Percentiles rank a stretch among this genome's conserved stretches.
These are phyloP conservation scores for Gossypium turneri DNA, from an alignment of 345 rosid species.

Conservation along the genomic window DNA sequence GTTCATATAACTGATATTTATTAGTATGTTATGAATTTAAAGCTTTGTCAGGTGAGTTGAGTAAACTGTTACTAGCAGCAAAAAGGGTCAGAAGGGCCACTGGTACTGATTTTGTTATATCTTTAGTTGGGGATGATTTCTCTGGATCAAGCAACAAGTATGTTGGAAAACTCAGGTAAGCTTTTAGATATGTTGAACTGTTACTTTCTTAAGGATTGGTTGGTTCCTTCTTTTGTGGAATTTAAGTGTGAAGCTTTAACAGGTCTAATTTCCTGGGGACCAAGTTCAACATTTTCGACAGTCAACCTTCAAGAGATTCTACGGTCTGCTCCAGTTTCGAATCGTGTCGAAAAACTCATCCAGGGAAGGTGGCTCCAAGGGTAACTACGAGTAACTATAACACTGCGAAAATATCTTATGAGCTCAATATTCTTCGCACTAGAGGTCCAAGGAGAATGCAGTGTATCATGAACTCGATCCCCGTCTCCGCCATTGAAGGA, in stretches of 20 bases:
- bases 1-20: background rate
- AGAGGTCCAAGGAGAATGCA: slow-evolving; percentile 95
- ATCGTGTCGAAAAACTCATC: slow-evolving; percentile 30
- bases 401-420: slow-evolving; percentile 58
- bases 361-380: slow-evolving; percentile 44
- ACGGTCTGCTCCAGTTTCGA: slow-evolving; percentile 27
- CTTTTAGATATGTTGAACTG: background rate
- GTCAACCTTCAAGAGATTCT: slow-evolving; percentile 44
- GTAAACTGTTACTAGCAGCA: slow-evolving; percentile 76
- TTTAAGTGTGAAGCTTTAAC: slow-evolving; percentile 25
- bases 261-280: slow-evolving; percentile 96
- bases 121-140: slow-evolving; percentile 58
- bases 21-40: background rate
- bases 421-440: slow-evolving; percentile 78
- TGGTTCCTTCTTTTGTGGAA: background rate
- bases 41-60: slow-evolving; percentile 70
- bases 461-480: slow-evolving; percentile 60
- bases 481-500: slow-evolving; percentile 62
- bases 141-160: slow-evolving; percentile 53
- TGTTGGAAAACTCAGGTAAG: slow-evolving; percentile 76
- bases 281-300: slow-evolving; percentile 68
- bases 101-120: slow-evolving; percentile 66
- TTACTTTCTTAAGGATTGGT: background rate
- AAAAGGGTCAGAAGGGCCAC: slow-evolving; percentile 69
- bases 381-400: slow-evolving; percentile 34